Conservation (phyloP, 1,284 basidiomycete species). For the Inonotus obliquus region DNA sequence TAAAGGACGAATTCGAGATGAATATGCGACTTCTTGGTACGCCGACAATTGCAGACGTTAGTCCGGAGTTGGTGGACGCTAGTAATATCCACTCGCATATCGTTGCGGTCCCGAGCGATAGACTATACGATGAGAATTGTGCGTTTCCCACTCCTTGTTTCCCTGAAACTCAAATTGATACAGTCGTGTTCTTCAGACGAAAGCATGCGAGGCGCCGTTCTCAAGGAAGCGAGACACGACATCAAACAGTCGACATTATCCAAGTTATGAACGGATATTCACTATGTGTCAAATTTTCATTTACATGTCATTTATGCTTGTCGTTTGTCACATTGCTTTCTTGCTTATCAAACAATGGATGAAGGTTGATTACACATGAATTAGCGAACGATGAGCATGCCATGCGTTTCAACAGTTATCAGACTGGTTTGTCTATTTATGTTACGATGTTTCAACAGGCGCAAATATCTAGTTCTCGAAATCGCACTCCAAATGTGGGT, state of each 20-base stretch:
- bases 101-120: slow-evolving; percentile 62
- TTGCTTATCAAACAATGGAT: too few relatives aligned
- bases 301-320: background rate
- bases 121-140: slow-evolving; percentile 80
- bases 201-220: slow-evolving; percentile 10
- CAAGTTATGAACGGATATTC: slow-evolving; percentile 1
- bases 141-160: background rate
- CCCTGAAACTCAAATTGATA: background rate
- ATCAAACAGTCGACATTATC: background rate
- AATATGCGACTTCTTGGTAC: slow-evolving; percentile 88
- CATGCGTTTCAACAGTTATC: too few relatives aligned
- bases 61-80: slow-evolving; percentile 86
- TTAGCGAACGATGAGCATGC: too few relatives aligned
- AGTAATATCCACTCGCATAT: slow-evolving; percentile 60
- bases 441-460: too few relatives aligned
- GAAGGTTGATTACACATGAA: too few relatives aligned
- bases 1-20: slow-evolving; percentile 91
- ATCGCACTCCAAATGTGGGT: too few relatives aligned
- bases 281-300: too few relatives aligned
- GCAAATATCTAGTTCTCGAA: too few relatives aligned
- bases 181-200: slow-evolving; percentile 4
- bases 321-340: too few relatives aligned
- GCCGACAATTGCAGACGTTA: slow-evolving; percentile 69
- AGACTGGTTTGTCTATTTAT: too few relatives aligned
- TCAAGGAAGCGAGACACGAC: slow-evolving; percentile 10